Percentiles rank a stretch among this genome's conserved stretches.
Evolutionary conservation across 768 basidiomycete genomes (phyloP).

Genomic region (Mycena capillaripes): DNA sequence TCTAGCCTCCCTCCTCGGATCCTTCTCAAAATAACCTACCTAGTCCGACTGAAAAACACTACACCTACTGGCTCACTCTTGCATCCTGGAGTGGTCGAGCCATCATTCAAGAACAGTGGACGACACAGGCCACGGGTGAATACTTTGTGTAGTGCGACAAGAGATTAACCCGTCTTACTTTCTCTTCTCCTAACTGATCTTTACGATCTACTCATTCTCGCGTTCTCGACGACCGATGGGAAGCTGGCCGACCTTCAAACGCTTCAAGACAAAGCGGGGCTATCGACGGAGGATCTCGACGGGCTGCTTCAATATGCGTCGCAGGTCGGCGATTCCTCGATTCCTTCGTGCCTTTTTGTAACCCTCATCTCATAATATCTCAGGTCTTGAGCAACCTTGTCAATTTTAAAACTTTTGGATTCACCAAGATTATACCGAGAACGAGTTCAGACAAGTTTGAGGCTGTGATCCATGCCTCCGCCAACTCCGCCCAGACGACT

Average conservation of each 20-base stretch:
- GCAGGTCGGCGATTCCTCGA: conserved; percentile 75
- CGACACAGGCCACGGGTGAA: conserved; percentile 70
- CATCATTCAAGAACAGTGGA: conserved; percentile 90
- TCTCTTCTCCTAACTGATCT: conserved; percentile 64
- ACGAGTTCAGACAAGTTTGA: conserved; percentile 72
- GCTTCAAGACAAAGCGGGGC: conserved; percentile 66
- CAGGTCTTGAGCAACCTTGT: conserved; percentile 73
- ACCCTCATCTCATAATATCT: conserved; percentile 1
- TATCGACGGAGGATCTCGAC: conserved; percentile 75
- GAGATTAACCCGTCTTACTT: background rate
- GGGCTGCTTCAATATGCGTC: conserved; percentile 78
- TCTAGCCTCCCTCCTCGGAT: conserved; percentile 12
- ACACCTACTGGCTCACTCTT: conserved; percentile 77
- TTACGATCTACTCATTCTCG: conserved; percentile 79
- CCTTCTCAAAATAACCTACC: background rate
- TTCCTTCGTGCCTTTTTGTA: background rate
- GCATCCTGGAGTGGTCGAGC: conserved; percentile 90
- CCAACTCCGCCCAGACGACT: conserved; percentile 66
- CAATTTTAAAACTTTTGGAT: conserved; percentile 88
- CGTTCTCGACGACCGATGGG: conserved; percentile 70
- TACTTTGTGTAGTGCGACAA: background rate
- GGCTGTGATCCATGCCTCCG: conserved; percentile 71
- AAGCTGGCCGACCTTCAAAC: conserved; percentile 68
- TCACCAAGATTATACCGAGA: conserved; percentile 89
- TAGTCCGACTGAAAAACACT: conserved; percentile 83